Conservation (phyloP, 2,329 filamentous ascomycete species). For the Aspergillus neoniger region DNA sequence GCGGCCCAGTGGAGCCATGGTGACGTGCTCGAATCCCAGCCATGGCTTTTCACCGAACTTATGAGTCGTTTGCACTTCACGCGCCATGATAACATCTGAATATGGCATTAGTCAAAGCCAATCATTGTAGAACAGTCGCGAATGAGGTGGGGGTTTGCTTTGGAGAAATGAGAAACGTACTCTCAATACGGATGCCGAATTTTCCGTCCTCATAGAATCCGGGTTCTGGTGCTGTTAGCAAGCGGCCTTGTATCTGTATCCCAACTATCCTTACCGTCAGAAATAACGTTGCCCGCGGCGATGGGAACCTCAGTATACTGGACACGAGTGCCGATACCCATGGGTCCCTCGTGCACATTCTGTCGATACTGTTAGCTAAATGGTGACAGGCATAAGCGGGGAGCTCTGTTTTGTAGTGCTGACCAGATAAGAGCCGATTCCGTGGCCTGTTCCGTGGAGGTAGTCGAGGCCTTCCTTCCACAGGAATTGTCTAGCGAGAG, state of each 20-base stretch:
- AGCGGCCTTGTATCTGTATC: neutral
- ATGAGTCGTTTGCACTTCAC: constrained; percentile 81
- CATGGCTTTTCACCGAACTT: constrained; percentile 93
- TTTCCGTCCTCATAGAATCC: constrained; percentile 96
- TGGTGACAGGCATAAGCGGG: neutral
- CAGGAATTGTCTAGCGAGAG: constrained; percentile 82
- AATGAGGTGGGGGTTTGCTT: neutral
- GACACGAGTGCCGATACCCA: constrained; percentile 89
- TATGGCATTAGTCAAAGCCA: constrained; percentile 12
- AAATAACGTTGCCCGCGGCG: constrained; percentile 89
- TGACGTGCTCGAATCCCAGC: constrained; percentile 94
- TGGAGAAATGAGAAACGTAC: constrained; percentile 34
- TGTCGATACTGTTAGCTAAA: constrained; percentile 28
- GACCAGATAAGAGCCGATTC: constrained; percentile 83
- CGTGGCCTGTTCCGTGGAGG: constrained; percentile 93
- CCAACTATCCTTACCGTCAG: constrained; percentile 58
- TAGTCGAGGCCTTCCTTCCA: constrained; percentile 96
- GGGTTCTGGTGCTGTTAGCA: constrained; percentile 60
- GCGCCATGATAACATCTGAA: constrained; percentile 79
- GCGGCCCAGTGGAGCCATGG: constrained; percentile 91
- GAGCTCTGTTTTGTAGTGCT: constrained; percentile 1
- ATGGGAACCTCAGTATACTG: constrained; percentile 90
- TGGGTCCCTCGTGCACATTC: constrained; percentile 96
- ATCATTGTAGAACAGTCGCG: neutral
- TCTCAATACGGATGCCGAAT: constrained; percentile 96